Evolutionary conservation across 1,284 basidiomycete species (phyloP).

Genomic region (Ceratobasidium sp.): DNA sequence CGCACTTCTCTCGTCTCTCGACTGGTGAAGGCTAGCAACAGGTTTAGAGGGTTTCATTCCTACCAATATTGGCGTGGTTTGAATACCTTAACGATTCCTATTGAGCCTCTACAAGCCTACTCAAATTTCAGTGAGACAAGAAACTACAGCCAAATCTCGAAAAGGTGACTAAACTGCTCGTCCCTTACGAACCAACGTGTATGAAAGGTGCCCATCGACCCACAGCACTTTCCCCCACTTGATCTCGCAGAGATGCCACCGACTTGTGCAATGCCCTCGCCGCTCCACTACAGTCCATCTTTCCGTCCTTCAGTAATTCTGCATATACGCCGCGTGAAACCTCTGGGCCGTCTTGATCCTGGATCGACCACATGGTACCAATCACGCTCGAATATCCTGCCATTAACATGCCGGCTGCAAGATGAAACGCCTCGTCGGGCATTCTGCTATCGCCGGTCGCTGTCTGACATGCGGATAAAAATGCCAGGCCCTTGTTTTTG

Average conservation of each 20-base stretch:
- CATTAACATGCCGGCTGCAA: slow-evolving; percentile 36
- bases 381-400: slow-evolving; percentile 20
- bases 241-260: not conserved
- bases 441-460: slow-evolving; percentile 31
- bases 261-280: not conserved
- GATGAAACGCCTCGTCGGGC: slow-evolving; percentile 36
- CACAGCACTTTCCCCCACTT: not conserved
- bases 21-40: too few relatives aligned
- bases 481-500: not conserved
- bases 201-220: not conserved
- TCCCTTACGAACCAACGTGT: not conserved
- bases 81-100: too few relatives aligned
- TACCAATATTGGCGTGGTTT: too few relatives aligned
- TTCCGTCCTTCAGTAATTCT: not conserved
- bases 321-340: not conserved
- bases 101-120: too few relatives aligned
- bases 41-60: too few relatives aligned
- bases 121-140: too few relatives aligned
- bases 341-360: not conserved
- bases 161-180: too few relatives aligned
- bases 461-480: not conserved
- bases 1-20: too few relatives aligned
- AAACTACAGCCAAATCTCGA: too few relatives aligned
- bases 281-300: not conserved
- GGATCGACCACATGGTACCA: not conserved